These are phyloP conservation scores for Verticillium klebahnii DNA, from an alignment of 2,329 filamentous ascomycete species.

Conservation along the genomic window DNA sequence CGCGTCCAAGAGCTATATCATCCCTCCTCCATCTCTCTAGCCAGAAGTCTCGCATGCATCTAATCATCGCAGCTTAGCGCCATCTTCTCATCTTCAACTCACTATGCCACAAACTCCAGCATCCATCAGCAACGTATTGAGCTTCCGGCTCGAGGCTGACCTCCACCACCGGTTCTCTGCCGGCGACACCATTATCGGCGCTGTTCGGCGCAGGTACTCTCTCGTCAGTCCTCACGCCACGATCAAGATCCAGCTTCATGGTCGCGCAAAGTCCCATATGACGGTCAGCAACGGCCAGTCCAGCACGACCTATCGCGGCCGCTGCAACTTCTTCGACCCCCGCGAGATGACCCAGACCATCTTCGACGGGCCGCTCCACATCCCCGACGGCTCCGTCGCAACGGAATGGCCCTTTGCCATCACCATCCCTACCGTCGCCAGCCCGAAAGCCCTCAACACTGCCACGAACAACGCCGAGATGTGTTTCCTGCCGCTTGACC, in stretches of 20 bases:
- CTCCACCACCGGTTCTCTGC: conserved; percentile 3
- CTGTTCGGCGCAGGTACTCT: conserved; percentile 14
- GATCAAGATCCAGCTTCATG: conserved; percentile 17
- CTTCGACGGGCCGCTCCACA: conserved; percentile 20
- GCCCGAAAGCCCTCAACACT: neutral
- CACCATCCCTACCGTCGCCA: conserved; percentile 16
- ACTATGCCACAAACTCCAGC: neutral
- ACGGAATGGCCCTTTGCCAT: conserved; percentile 23
- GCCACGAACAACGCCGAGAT: neutral
- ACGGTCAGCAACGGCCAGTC: neutral
- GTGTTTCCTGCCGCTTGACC: conserved; percentile 12
- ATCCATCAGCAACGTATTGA: neutral
- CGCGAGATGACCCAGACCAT: conserved; percentile 9
- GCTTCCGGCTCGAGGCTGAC: neutral
- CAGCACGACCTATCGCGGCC: conserved; percentile 14
- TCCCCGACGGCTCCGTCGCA: conserved; percentile 6
- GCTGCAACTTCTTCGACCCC: conserved; percentile 19
- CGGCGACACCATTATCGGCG: conserved; percentile 22
- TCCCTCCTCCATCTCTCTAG: neutral
- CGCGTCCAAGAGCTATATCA: neutral
- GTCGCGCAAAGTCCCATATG: conserved; percentile 18
- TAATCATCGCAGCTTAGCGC: neutral
- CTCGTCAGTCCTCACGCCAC: conserved; percentile 15
- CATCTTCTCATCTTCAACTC: neutral
- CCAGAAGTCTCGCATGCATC: neutral